Conservation (phyloP, 805 yeast genomes). For the Jamesozyma piceae region DNA sequence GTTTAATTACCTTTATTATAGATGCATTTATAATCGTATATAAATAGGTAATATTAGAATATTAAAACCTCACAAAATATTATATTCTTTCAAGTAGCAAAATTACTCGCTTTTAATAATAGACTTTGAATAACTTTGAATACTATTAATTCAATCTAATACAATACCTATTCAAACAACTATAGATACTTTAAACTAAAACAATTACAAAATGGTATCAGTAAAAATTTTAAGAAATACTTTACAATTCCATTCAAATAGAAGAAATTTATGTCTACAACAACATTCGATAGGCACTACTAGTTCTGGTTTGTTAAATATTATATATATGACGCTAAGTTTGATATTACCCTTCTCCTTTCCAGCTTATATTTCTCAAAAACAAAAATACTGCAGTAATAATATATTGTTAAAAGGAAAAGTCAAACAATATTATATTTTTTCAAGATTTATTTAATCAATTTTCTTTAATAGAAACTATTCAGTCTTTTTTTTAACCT, state of each 20-base stretch:
- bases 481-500: neutral
- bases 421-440: neutral
- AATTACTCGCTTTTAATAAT: too few species aligned
- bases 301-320: neutral
- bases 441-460: neutral
- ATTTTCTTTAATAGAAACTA: neutral
- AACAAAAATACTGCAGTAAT: neutral
- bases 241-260: neutral
- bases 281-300: neutral
- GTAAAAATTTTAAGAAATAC: neutral
- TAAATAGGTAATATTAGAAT: too few species aligned
- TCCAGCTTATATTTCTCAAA: conserved; percentile 21
- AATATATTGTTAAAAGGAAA: neutral
- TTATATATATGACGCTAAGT: conserved; percentile 19
- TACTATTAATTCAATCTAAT: neutral
- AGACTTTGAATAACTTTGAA: too few species aligned
- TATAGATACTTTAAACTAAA: neutral
- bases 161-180: neutral
- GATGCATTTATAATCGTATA: too few species aligned
- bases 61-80: too few species aligned
- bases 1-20: too few species aligned
- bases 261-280: neutral
- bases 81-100: too few species aligned
- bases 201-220: neutral
- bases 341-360: conserved; percentile 23